phyloP scores from a whole-genome alignment of 768 basidiomycete species.

The Lentinula detonsa region DNA sequence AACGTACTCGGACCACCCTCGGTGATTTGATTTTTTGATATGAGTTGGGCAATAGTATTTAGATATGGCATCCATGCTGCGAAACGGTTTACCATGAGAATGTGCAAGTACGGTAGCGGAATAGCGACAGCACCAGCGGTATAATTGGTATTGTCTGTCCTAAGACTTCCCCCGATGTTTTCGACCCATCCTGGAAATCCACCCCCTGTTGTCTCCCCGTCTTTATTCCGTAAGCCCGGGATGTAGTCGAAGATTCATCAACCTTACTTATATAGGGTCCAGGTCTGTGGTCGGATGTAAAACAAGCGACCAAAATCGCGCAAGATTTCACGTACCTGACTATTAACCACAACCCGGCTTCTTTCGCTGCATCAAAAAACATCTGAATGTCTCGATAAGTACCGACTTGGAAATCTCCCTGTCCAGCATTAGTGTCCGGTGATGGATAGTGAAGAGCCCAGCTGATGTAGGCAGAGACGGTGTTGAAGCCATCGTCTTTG shows the following conservation, averaged over 20 bases:
- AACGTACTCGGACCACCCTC: conserved; percentile 49
- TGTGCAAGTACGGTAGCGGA: neutral
- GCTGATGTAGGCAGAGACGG: conserved; percentile 54
- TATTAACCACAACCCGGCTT: conserved; percentile 51
- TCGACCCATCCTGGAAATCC: conserved; percentile 58
- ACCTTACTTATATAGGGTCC: conserved; percentile 47
- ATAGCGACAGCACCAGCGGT: conserved; percentile 11
- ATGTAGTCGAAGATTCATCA: neutral
- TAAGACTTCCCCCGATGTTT: conserved; percentile 41
- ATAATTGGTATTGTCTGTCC: conserved; percentile 45
- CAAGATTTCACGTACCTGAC: conserved; percentile 29
- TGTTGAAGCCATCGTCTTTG: conserved; percentile 56
- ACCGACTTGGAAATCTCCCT: conserved; percentile 41
- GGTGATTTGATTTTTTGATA: conserved; percentile 51
- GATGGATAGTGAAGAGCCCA: conserved; percentile 54
- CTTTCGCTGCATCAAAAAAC: conserved; percentile 46
- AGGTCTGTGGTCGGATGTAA: conserved; percentile 24
- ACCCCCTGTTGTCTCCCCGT: conserved; percentile 48
- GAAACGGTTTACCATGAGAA: neutral
- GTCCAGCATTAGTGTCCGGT: conserved; percentile 32
- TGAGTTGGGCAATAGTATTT: conserved; percentile 40
- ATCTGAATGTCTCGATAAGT: conserved; percentile 47
- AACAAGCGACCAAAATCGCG: neutral
- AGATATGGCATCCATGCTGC: conserved; percentile 53
- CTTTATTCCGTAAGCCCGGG: conserved; percentile 10